Conservation (phyloP, 768 basidiomycete genomes). For the Leccinum disarticulatum region DNA sequence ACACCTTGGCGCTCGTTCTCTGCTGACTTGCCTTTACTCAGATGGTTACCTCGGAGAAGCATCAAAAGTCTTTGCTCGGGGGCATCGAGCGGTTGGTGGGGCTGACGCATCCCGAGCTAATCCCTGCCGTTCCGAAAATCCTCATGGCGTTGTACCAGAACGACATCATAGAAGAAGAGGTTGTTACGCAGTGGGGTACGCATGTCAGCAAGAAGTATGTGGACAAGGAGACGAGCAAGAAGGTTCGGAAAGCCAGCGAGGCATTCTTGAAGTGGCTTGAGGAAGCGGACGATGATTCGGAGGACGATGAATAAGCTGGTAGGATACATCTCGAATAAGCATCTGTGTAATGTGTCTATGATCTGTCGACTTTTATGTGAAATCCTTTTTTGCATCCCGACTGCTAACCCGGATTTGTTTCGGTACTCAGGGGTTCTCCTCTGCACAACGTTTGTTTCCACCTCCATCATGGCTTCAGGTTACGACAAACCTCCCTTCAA, state of each 20-base stretch:
- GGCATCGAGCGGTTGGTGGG: constrained; percentile 89
- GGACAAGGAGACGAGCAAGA: constrained; percentile 93
- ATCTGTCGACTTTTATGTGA: constrained; percentile 16
- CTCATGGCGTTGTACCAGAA: constrained; percentile 93
- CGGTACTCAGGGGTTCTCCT: not conserved
- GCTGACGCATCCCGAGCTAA: constrained; percentile 66
- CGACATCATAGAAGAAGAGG: constrained; percentile 90
- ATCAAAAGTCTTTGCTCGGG: constrained; percentile 91
- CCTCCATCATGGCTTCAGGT: constrained; percentile 14
- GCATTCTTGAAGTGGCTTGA: constrained; percentile 96
- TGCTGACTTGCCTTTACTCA: constrained; percentile 31
- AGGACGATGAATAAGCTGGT: constrained; percentile 29
- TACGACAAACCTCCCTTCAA: constrained; percentile 35
- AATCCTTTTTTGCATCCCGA: not conserved
- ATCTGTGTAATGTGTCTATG: constrained; percentile 1
- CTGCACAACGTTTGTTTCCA: not conserved
- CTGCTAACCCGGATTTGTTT: not conserved
- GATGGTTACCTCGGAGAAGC: constrained; percentile 92
- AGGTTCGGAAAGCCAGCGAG: constrained; percentile 91
- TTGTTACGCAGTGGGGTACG: constrained; percentile 90
- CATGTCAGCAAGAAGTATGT: constrained; percentile 97
- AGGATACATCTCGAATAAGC: not conserved
- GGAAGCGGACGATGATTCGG: constrained; percentile 75
- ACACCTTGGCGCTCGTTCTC: not conserved
- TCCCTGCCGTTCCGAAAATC: constrained; percentile 79